Percentiles rank a stretch among this genome's conserved stretches.
Evolutionary conservation across 2,329 filamentous ascomycete genomes (phyloP).

Genomic region (Botrytis hyacinthi): DNA sequence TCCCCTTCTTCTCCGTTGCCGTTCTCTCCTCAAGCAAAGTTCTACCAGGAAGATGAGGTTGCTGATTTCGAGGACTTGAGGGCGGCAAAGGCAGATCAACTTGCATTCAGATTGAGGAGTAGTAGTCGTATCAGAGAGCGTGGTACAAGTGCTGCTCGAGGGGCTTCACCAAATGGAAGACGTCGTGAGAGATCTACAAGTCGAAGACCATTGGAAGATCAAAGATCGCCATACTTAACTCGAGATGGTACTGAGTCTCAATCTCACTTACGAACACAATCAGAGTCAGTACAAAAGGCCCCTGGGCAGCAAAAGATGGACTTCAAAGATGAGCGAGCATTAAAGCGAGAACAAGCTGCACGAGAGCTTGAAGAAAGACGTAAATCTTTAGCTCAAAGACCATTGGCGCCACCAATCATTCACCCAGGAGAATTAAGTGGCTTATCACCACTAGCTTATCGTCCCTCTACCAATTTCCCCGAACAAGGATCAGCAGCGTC

Average conservation of each 20-base stretch:
- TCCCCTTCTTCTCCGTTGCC: slow-evolving; percentile 82
- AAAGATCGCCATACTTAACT: slow-evolving; percentile 28
- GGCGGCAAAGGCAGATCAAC: slow-evolving; percentile 52
- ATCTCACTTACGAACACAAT: slow-evolving; percentile 41
- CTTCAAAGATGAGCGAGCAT: slow-evolving; percentile 56
- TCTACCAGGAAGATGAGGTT: slow-evolving; percentile 52
- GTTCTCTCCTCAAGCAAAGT: slow-evolving; percentile 60
- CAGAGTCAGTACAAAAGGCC: slow-evolving; percentile 34
- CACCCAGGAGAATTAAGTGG: slow-evolving; percentile 60
- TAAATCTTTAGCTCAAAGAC: slow-evolving; percentile 75
- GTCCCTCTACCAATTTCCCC: slow-evolving; percentile 31
- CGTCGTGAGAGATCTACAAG: slow-evolving; percentile 38
- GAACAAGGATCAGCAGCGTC: slow-evolving; percentile 24
- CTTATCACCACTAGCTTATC: slow-evolving; percentile 36
- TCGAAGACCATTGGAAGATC: slow-evolving; percentile 28
- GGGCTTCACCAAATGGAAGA: slow-evolving; percentile 36
- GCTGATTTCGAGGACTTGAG: slow-evolving; percentile 65
- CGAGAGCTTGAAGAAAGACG: slow-evolving; percentile 86
- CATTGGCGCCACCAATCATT: slow-evolving; percentile 76
- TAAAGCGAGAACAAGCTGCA: slow-evolving; percentile 72
- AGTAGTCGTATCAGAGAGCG: slow-evolving; percentile 44
- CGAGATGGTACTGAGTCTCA: slow-evolving; percentile 25
- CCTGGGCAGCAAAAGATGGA: slow-evolving; percentile 50
- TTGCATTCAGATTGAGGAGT: slow-evolving; percentile 57
- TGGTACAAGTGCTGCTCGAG: slow-evolving; percentile 35